These are phyloP conservation scores for Letharia lupina DNA, from an alignment of 495 filamentous ascomycete genomes.

Conservation along the genomic window DNA sequence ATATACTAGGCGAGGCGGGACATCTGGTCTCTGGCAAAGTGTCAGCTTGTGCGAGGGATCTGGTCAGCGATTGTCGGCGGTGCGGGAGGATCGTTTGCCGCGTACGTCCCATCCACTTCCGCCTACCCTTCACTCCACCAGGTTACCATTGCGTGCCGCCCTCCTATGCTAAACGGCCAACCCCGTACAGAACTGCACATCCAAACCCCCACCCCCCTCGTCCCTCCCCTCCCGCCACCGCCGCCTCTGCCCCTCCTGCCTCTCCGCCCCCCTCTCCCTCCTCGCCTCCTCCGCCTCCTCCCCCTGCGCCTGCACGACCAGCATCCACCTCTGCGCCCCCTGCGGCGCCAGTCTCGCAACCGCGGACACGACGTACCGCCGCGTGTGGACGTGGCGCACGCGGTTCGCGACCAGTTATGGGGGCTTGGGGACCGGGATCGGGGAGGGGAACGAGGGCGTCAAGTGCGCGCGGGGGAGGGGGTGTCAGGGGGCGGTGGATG, in stretches of 20 bases:
- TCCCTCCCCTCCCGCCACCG: slow-evolving; percentile 62
- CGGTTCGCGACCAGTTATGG: slow-evolving; percentile 74
- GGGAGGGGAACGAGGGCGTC: slow-evolving; percentile 79
- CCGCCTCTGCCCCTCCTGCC: slow-evolving; percentile 67
- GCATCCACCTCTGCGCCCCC: slow-evolving; percentile 70
- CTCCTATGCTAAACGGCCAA: no score
- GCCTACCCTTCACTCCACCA: not conserved
- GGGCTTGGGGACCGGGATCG: slow-evolving; percentile 76
- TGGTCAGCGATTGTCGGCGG: slow-evolving; percentile 72
- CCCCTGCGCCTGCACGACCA: slow-evolving; percentile 61
- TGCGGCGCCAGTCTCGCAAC: slow-evolving; percentile 63
- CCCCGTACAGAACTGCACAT: slow-evolving; percentile 63
- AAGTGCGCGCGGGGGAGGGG: slow-evolving; percentile 63
- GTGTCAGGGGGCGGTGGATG: slow-evolving; percentile 63
- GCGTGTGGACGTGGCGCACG: slow-evolving; percentile 81
- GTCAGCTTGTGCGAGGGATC: slow-evolving; percentile 69
- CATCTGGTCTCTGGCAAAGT: slow-evolving; percentile 55
- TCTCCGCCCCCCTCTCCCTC: slow-evolving; percentile 51
- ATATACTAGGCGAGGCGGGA: slow-evolving; percentile 33
- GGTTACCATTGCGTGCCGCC: no score
- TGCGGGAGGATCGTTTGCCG: slow-evolving; percentile 72
- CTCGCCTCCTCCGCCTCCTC: slow-evolving; percentile 30
- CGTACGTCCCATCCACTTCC: slow-evolving; percentile 39
- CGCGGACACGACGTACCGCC: slow-evolving; percentile 65
- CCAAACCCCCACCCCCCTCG: slow-evolving; percentile 58